Conservation (phyloP, 148 eudicot genomes). For the Pouteria glomerata region DNA sequence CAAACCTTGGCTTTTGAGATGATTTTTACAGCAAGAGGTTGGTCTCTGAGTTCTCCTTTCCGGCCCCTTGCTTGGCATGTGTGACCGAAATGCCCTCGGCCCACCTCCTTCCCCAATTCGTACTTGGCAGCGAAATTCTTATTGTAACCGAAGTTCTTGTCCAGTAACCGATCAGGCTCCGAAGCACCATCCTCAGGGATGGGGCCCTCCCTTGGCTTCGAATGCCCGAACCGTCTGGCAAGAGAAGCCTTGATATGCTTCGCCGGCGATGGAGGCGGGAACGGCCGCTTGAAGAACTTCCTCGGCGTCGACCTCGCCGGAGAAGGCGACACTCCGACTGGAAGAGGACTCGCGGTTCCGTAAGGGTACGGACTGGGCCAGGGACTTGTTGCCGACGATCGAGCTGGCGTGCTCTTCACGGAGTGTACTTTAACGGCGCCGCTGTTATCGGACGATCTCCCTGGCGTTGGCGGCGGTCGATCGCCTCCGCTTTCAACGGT, state of each 20-base stretch:
- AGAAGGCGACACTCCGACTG: slow-evolving; percentile 61
- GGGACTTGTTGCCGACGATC: slow-evolving; percentile 35
- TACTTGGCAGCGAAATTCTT: slow-evolving; percentile 57
- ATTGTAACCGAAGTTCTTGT: slow-evolving; percentile 57
- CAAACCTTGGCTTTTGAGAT: slow-evolving; percentile 62
- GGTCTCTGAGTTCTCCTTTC: slow-evolving; percentile 54
- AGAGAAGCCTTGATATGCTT: slow-evolving; percentile 68
- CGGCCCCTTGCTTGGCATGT: slow-evolving; percentile 50
- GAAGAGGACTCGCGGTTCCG: slow-evolving; percentile 38
- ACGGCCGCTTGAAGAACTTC: slow-evolving; percentile 49
- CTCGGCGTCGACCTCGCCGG: slow-evolving; percentile 71
- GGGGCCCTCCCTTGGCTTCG: slow-evolving; percentile 40
- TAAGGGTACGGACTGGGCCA: slow-evolving; percentile 75
- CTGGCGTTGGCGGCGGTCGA: slow-evolving; percentile 36
- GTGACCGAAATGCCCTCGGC: slow-evolving; percentile 73
- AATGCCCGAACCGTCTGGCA: slow-evolving; percentile 46
- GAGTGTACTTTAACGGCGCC: slow-evolving; percentile 15
- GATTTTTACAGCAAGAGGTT: slow-evolving; percentile 60
- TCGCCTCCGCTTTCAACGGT: slow-evolving; percentile 11
- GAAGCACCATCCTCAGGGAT: slow-evolving; percentile 43
- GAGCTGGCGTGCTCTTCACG: slow-evolving; percentile 39
- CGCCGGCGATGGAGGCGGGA: slow-evolving; percentile 74
- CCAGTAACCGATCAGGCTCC: slow-evolving; percentile 25
- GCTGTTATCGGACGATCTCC: slow-evolving; percentile 34
- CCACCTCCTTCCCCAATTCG: slow-evolving; percentile 62